Percentiles rank a stretch among this genome's conserved stretches.
Evolutionary conservation across 176 grass and related monocot genomes (phyloP).

Genomic region (Zizania latifolia): DNA sequence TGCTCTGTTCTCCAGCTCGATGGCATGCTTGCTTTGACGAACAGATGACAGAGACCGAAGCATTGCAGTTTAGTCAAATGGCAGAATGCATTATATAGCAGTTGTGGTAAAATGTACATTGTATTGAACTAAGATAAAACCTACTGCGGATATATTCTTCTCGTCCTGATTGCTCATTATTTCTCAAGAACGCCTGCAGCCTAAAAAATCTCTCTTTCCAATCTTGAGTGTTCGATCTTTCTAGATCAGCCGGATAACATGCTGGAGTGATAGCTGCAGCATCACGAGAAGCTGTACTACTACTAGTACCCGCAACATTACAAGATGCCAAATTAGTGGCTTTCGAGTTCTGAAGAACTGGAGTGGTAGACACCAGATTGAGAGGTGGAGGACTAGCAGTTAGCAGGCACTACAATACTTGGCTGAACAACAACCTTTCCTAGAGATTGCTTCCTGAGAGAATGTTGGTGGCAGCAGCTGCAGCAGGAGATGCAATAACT

Average conservation of each 20-base stretch:
- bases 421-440: conserved; percentile 14
- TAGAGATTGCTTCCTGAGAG: conserved; percentile 27
- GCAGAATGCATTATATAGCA: conserved; percentile 8
- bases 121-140: conserved; percentile 22
- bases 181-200: conserved; percentile 70
- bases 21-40: conserved; percentile 69
- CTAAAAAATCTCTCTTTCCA: conserved; percentile 64
- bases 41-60: conserved; percentile 67
- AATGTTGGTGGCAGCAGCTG: not conserved
- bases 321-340: conserved; percentile 13
- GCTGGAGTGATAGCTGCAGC: conserved; percentile 12
- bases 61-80: conserved; percentile 40
- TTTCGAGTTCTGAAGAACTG: conserved; percentile 14
- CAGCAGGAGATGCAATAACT: conserved; percentile 1
- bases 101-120: not conserved
- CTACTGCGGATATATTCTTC: conserved; percentile 86
- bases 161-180: conserved; percentile 68
- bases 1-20: conserved; percentile 86
- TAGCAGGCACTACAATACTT: conserved; percentile 23
- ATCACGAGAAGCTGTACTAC: conserved; percentile 8
- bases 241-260: not conserved
- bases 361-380: not conserved
- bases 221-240: conserved; percentile 46
- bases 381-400: not conserved
- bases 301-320: conserved; percentile 20